Conservation (phyloP, 768 basidiomycete species). For the Epithele typhae region DNA sequence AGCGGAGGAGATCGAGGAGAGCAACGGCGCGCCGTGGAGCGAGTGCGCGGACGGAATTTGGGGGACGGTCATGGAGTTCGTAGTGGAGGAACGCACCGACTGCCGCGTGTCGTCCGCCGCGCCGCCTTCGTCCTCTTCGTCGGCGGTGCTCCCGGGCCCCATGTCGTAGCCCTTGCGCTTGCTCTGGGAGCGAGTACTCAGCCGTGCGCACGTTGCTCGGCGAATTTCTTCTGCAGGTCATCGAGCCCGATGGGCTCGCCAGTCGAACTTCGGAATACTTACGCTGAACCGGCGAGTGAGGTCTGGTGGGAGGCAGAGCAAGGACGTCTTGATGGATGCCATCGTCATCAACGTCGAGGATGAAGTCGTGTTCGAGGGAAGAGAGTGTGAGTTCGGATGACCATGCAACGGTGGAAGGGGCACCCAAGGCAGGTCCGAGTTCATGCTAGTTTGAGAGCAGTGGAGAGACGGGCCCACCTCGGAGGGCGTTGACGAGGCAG, state of each 20-base stretch:
- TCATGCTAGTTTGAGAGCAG: too few relatives aligned
- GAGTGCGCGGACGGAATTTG: too few relatives aligned
- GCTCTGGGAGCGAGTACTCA: slow-evolving; percentile 29
- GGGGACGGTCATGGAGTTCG: slow-evolving; percentile 33
- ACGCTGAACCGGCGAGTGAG: slow-evolving; percentile 80
- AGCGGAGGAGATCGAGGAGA: slow-evolving; percentile 29
- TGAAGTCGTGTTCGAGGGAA: slow-evolving; percentile 27
- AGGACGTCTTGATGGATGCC: slow-evolving; percentile 36
- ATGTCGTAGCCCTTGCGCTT: slow-evolving; percentile 6
- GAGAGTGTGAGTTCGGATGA: too few relatives aligned
- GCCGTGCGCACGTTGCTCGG: slow-evolving; percentile 72
- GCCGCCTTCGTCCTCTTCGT: slow-evolving; percentile 10
- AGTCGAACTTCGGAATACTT: slow-evolving; percentile 60
- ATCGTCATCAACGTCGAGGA: slow-evolving; percentile 30
- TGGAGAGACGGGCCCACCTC: too few relatives aligned
- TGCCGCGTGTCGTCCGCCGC: slow-evolving; percentile 11
- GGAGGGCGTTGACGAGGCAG: too few relatives aligned
- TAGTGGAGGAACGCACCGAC: slow-evolving; percentile 25
- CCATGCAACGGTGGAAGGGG: too few relatives aligned
- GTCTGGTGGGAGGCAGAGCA: slow-evolving; percentile 61
- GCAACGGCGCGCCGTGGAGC: slow-evolving; percentile 19
- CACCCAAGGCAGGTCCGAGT: too few relatives aligned
- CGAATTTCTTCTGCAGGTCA: slow-evolving; percentile 61
- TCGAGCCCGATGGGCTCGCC: slow-evolving; percentile 65
- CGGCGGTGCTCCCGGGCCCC: background rate